phyloP scores from a whole-genome alignment of 163 green algal species.

The Scenedesmus sp. region DNA sequence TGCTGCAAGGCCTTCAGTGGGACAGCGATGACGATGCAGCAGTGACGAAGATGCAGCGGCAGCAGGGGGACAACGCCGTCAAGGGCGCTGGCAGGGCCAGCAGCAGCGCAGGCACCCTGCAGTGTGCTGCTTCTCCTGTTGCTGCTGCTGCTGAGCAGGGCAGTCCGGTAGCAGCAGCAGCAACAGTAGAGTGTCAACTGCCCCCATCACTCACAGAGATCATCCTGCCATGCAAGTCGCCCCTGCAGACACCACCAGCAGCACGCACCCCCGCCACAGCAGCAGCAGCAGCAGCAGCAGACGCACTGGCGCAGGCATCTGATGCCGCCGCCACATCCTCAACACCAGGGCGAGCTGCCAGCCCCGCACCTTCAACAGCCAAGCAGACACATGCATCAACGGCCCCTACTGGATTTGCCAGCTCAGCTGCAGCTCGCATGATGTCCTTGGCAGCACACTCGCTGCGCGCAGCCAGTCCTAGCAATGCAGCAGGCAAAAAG shows the following conservation, averaged over 20 bases:
- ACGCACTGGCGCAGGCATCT: not conserved
- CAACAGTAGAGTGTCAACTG: not conserved
- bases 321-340: not conserved
- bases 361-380: not conserved
- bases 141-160: not conserved
- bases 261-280: not conserved
- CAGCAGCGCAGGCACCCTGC: not conserved
- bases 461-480: not conserved
- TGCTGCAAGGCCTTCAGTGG: not conserved
- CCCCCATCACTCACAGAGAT: not conserved
- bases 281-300: not conserved
- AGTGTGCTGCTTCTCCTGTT: not conserved
- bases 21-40: not conserved
- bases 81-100: not conserved
- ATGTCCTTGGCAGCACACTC: not conserved
- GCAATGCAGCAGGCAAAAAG: not conserved
- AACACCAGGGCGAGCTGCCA: not conserved
- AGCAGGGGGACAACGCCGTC: not conserved
- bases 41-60: not conserved
- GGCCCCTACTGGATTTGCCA: not conserved
- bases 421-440: constrained; percentile 12
- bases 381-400: not conserved
- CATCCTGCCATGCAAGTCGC: not conserved
- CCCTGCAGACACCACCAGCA: not conserved
- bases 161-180: not conserved